These are phyloP conservation scores for Flaveria sonorensis DNA, from an alignment of 129 eudicot genomes.

Conservation along the genomic window DNA sequence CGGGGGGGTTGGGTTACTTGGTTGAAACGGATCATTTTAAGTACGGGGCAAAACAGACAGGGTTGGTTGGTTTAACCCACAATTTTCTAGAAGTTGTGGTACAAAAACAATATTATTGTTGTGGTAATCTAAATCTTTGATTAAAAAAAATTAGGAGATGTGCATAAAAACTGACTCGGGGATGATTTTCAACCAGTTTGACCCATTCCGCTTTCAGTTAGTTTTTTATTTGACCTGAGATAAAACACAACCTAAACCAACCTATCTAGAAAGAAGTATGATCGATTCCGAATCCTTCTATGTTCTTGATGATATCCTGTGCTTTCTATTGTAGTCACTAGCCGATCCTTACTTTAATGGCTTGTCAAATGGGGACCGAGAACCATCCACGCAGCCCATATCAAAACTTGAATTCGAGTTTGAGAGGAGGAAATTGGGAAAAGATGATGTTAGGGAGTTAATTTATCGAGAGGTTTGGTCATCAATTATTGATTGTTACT, in stretches of 20 bases:
- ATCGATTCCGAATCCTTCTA: background rate
- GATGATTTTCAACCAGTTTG: background rate
- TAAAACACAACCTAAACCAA: background rate
- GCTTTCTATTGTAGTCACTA: slow-evolving; percentile 56
- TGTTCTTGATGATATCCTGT: background rate
- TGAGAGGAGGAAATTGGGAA: slow-evolving; percentile 79
- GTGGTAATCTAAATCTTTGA: background rate
- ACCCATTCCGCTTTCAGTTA: background rate
- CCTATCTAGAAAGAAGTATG: background rate
- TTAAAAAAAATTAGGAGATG: background rate
- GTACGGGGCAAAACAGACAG: background rate
- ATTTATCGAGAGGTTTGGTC: slow-evolving; percentile 83
- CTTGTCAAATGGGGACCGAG: slow-evolving; percentile 83
- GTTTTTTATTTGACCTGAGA: background rate
- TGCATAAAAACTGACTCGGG: background rate
- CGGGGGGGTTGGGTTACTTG: background rate
- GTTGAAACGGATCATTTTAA: background rate
- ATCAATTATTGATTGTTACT: background rate
- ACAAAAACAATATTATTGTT: background rate
- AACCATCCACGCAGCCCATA: slow-evolving; percentile 79
- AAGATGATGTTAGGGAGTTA: slow-evolving; percentile 96
- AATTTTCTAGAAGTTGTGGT: background rate
- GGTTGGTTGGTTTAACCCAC: background rate
- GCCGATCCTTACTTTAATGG: slow-evolving; percentile 91
- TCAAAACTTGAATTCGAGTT: slow-evolving; percentile 94